Percentiles rank a stretch among this genome's conserved stretches.
phyloP scores from a whole-genome alignment of 495 filamentous ascomycete genomes.

The Neurospora sp. region DNA sequence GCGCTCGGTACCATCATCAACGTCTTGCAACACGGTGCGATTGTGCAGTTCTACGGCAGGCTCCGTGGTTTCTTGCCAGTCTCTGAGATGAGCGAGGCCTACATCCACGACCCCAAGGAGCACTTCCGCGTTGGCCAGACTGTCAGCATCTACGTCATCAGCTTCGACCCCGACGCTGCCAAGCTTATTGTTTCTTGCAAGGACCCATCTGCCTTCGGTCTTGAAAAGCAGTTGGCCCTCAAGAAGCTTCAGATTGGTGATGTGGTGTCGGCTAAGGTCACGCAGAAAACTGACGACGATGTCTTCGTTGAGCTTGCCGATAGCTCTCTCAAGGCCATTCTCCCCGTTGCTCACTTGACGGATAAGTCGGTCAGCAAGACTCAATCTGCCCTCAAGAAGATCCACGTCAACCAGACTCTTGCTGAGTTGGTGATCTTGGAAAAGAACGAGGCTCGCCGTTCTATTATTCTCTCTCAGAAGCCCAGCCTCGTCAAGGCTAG shows the following conservation, averaged over 20 bases:
- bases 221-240: conserved; percentile 64
- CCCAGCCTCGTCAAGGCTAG: conserved; percentile 68
- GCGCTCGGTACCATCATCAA: conserved; percentile 78
- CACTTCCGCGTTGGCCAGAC: conserved; percentile 89
- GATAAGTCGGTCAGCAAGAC: conserved; percentile 73
- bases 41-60: conserved; percentile 84
- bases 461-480: conserved; percentile 69
- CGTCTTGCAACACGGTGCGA: conserved; percentile 63
- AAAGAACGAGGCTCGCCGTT: conserved; percentile 61
- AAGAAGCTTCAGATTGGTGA: conserved; percentile 59
- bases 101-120: conserved; percentile 75
- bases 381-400: conserved; percentile 59
- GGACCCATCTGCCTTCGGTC: conserved; percentile 65
- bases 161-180: conserved; percentile 57
- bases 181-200: conserved; percentile 88
- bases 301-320: conserved; percentile 65
- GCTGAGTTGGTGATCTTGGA: conserved; percentile 75
- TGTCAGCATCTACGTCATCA: conserved; percentile 73
- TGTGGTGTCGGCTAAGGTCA: conserved; percentile 64
- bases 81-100: conserved; percentile 95
- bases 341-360: conserved; percentile 67
- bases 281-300: conserved; percentile 74
- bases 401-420: conserved; percentile 70
- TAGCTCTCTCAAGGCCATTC: conserved; percentile 59
- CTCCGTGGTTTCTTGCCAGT: conserved; percentile 80